These are phyloP conservation scores for Naganishia vaughanmartiniae DNA, from an alignment of 768 basidiomycete genomes.

Conservation along the genomic window DNA sequence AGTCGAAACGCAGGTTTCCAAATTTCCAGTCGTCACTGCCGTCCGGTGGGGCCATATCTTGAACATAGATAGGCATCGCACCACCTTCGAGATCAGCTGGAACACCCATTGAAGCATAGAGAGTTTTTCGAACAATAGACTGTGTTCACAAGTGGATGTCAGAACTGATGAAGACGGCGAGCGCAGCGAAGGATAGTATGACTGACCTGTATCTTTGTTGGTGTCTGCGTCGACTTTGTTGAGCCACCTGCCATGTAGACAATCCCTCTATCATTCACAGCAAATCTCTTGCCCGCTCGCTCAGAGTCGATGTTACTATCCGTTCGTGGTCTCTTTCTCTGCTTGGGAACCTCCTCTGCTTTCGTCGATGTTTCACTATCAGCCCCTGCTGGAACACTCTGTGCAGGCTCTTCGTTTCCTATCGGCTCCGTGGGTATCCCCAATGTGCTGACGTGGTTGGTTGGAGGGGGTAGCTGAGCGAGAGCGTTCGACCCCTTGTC, in stretches of 20 bases:
- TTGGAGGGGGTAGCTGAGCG: neutral
- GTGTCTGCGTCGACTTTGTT: constrained; percentile 13
- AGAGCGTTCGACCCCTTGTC: neutral
- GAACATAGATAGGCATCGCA: constrained; percentile 19
- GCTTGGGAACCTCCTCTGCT: neutral
- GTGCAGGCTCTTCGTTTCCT: neutral
- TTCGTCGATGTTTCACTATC: no score
- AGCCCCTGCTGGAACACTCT: neutral
- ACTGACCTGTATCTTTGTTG: constrained; percentile 25
- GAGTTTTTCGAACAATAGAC: constrained; percentile 27
- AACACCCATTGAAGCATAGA: constrained; percentile 22
- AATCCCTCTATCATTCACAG: constrained; percentile 27
- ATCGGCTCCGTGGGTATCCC: neutral
- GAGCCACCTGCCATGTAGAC: constrained; percentile 25
- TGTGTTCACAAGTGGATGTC: neutral
- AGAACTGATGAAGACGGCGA: neutral
- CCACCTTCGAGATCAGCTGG: neutral
- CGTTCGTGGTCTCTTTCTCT: neutral
- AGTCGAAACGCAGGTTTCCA: constrained; percentile 29
- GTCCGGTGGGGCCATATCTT: constrained; percentile 26
- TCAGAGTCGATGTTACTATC: neutral
- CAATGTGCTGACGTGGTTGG: neutral
- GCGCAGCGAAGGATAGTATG: neutral
- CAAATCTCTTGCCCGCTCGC: constrained; percentile 8
- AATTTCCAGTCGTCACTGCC: constrained; percentile 25